Conservation (phyloP, 768 basidiomycete genomes). For the Mycena capillaripes region DNA sequence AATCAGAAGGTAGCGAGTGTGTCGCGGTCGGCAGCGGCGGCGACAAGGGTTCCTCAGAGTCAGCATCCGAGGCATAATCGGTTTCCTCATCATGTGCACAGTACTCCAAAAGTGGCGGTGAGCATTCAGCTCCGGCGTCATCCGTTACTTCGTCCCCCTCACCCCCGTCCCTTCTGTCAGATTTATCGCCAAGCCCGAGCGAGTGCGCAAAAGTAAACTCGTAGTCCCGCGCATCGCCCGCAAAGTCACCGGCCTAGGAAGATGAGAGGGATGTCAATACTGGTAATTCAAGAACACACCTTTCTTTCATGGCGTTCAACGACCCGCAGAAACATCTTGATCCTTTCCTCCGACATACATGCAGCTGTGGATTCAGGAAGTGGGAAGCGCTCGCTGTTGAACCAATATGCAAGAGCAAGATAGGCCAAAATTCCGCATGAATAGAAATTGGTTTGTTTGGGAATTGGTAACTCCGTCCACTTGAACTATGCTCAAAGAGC, state of each 20-base stretch:
- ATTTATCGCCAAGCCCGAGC: neutral
- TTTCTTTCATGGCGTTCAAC: constrained; percentile 4
- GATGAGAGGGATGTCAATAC: neutral
- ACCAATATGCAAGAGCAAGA: neutral
- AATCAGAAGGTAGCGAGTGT: too few species aligned
- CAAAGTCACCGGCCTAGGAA: neutral
- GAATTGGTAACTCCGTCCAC: too few species aligned
- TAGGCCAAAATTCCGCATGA: constrained; percentile 10
- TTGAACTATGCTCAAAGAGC: too few species aligned
- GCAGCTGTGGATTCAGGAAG: constrained; percentile 10
- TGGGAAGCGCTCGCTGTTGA: constrained; percentile 4
- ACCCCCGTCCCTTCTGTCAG: neutral
- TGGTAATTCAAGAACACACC: constrained; percentile 6
- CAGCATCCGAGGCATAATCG: too few species aligned
- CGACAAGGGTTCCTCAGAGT: too few species aligned
- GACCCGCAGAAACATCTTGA: constrained; percentile 20
- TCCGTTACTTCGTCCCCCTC: constrained; percentile 14
- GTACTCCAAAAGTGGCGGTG: too few species aligned
- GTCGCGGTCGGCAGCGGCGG: too few species aligned
- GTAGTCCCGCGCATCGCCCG: neutral
- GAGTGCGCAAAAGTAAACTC: constrained; percentile 13
- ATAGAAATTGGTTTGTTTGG: constrained; percentile 1
- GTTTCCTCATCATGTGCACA: too few species aligned
- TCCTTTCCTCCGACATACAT: constrained; percentile 15
- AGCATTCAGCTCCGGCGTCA: too few species aligned